Evolutionary conservation across 2,329 filamentous ascomycete genomes (phyloP), one percentile per base, ranked within the genome.

Genomic region (Zymoseptoria passerinii): DNA sequence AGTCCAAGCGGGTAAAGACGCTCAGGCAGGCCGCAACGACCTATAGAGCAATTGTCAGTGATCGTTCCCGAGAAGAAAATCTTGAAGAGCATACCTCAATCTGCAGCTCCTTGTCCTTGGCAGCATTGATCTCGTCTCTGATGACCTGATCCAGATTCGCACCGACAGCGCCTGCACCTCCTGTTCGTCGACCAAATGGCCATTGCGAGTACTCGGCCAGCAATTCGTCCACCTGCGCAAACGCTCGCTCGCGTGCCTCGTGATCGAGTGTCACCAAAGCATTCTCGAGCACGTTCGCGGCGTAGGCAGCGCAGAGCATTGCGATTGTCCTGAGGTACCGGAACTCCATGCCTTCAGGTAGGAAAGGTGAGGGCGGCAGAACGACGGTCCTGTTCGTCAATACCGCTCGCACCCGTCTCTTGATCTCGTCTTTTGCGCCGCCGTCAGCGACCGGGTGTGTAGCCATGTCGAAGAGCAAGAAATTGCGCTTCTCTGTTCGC

Each of bases 391-490:
- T 87, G 77, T 92, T 91, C 61, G 90, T 96, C 65, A 96, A 86
- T 61, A 97, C 85, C 72, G 89, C 95, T 72, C 92, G 87, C 65
- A 97, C 92, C 68, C 94, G 88, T 72, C 89, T 86, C 69, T 94
- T 85, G 70, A 99, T 94, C 78, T 99, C 94, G 71, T 97, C 94
- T 79, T 99, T 99, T 70, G 94, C 94, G 70, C 90, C 92, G 65
- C 91, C 89, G 70, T 99, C 94, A 64, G 91, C 92, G 59, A 99
- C 92, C 49, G 94, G 94, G 75, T 99, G 94, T 64, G 94, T 99
- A 58, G 94, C 94, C 94, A 99, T 99, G 78, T 99, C 94, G 80
- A 99, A 99, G 64, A 99, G 88, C 65, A 99, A 83, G 79, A 99
- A 99, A 80, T 99, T 99, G 77, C 91, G 90, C 81, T 99, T 99